These are phyloP conservation scores for Tolypocladium album DNA, from an alignment of 2,329 filamentous ascomycete species.

Conservation along the genomic window DNA sequence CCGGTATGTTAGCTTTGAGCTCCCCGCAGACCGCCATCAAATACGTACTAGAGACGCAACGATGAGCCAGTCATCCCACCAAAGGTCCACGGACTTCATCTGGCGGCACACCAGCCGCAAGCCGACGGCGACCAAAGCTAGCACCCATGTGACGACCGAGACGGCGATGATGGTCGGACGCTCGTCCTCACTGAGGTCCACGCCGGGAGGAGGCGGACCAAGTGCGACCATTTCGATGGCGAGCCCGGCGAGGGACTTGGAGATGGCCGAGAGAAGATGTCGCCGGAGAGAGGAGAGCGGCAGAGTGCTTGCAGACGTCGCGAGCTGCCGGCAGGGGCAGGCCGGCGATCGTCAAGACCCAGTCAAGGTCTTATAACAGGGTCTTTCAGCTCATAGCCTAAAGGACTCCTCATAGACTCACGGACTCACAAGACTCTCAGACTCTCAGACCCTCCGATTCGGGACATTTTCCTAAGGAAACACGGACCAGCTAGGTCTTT, in stretches of 20 bases:
- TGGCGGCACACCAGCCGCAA: conserved; percentile 10
- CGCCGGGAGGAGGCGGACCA: conserved; percentile 5
- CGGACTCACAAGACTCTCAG: too few species aligned
- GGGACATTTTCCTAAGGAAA: neutral
- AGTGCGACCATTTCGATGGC: neutral
- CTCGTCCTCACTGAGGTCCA: conserved; percentile 11
- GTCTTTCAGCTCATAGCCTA: neutral
- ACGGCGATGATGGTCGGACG: conserved; percentile 7
- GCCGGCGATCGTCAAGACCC: neutral
- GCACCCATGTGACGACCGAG: conserved; percentile 6
- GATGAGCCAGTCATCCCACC: conserved; percentile 15
- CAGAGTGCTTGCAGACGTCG: neutral
- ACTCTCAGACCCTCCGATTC: neutral
- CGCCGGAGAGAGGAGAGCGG: neutral
- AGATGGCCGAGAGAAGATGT: neutral
- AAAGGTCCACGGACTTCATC: conserved; percentile 8
- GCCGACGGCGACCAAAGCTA: conserved; percentile 7
- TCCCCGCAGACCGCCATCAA: neutral
- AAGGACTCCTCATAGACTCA: neutral
- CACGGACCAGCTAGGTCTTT: neutral
- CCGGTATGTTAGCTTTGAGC: neutral
- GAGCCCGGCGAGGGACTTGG: neutral
- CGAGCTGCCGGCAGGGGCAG: neutral
- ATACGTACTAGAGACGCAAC: conserved; percentile 10
- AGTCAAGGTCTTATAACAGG: neutral